Conservation (phyloP, 1,139 yeast species). For the Suhomyces terraborum region DNA sequence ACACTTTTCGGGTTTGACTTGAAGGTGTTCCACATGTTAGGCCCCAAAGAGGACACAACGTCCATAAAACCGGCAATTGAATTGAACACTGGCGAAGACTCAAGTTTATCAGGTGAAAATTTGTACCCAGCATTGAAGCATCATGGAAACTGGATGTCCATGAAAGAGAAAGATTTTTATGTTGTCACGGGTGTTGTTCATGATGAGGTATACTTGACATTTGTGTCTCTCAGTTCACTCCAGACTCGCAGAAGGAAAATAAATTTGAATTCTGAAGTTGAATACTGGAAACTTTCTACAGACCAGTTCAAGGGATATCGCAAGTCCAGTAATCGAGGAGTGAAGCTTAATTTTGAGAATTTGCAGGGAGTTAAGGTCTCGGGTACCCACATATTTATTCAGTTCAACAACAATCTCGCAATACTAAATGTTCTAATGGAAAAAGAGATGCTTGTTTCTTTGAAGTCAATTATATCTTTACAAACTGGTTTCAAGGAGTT, state of each 20-base stretch:
- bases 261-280: not conserved
- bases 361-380: slow-evolving; percentile 2
- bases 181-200: slow-evolving; percentile 18
- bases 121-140: slow-evolving; percentile 2
- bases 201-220: slow-evolving; percentile 18
- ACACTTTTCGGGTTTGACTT: slow-evolving; percentile 34
- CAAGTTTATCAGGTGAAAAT: not conserved
- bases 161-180: slow-evolving; percentile 18
- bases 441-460: not conserved
- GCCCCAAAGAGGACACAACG: slow-evolving; percentile 14
- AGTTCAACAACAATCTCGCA: slow-evolving; percentile 1
- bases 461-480: slow-evolving; percentile 2
- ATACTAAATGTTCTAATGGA: not conserved
- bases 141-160: slow-evolving; percentile 10
- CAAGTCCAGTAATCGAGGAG: not conserved
- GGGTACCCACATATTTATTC: not conserved
- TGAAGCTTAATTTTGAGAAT: not conserved
- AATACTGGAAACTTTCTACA: slow-evolving; percentile 6
- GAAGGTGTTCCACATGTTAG: slow-evolving; percentile 31
- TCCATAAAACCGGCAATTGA: slow-evolving; percentile 5
- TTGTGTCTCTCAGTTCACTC: slow-evolving; percentile 24
- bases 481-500: slow-evolving; percentile 1
- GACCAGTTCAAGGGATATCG: slow-evolving; percentile 5
- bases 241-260: slow-evolving; percentile 17
- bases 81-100: slow-evolving; percentile 3